Base-by-base conservation (phyloP, 2,329 filamentous ascomycete species). In the Aureobasidium sp. region DNA sequence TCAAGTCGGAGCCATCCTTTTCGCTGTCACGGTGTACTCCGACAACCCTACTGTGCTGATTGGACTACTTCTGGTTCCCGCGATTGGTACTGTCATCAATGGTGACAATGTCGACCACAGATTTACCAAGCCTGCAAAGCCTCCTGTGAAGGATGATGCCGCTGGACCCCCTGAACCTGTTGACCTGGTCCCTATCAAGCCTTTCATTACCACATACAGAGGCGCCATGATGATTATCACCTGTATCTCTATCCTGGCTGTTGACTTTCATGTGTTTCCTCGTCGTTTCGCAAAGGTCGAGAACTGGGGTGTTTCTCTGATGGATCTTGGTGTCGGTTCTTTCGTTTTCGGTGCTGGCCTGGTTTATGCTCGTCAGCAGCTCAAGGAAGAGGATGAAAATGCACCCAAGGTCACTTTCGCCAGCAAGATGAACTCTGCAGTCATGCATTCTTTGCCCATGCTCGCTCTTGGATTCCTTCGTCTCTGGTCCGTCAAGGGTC, bases 221-320 rank as follows among this genome's bases (percentile, higher is more conserved):
- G 92, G 91, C 2, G 85, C 86, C 55, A 96, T 99, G 91, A 86
- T 99, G 81, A 82, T 96, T 56, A 82, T 89, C 67, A 99, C 94
- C 8, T 95, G 90, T 70, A 77, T 94, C 49, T 90, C 91, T 58
- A 97, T 99, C 68, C 82, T 99, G n/a, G 94, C 94, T 17, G 94
- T 99, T 57, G 94, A 99, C 75, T 99, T 99, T 73, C 86, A 82
- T 20, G 81, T 97, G 63, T 99, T 99, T 70, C 94, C 94, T 2
- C 85, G 94, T 31, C 87, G 94, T 36, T 97, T 97, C 73, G 94
- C 91, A 62, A 99, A 99, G 78, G 94, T 96, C 2, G 94, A 99
- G 76, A 97, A 90, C n/a, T 99, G 94, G 91, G 94, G 94, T 61
- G 97, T 93, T 1, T 97, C 93, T n/a, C 78, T 99, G 65, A 99